phyloP scores from a whole-genome alignment of 306 rosid genomes.

The Cicer chorassanicum region DNA sequence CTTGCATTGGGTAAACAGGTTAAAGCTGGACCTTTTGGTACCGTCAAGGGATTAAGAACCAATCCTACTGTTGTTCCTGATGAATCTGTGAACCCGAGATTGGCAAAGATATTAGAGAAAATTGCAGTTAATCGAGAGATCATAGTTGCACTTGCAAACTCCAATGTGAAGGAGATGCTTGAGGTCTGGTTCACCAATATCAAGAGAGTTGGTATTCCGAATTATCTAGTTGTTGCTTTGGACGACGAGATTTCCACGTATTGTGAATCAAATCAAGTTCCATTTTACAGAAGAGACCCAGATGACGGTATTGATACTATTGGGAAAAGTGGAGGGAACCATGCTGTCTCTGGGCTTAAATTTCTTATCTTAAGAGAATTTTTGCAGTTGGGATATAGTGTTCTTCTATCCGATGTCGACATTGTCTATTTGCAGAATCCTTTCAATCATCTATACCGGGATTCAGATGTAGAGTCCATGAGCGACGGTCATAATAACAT shows the following conservation, averaged over 20 bases:
- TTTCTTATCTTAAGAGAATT: conserved; percentile 87
- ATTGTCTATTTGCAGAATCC: conserved; percentile 93
- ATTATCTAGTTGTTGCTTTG: conserved; percentile 86
- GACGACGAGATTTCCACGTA: conserved; percentile 64
- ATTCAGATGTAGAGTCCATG: conserved; percentile 93
- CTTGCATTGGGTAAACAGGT: conserved; percentile 65
- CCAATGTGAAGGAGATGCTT: conserved; percentile 85
- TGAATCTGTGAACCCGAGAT: conserved; percentile 83
- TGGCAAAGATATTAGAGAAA: conserved; percentile 79
- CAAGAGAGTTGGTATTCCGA: conserved; percentile 73
- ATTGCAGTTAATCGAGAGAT: conserved; percentile 71
- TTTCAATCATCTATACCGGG: conserved; percentile 69
- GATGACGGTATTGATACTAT: conserved; percentile 66
- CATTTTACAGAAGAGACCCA: conserved; percentile 80
- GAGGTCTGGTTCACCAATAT: conserved; percentile 82
- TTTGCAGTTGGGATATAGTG: conserved; percentile 84
- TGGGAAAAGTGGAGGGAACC: conserved; percentile 73
- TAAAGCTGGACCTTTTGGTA: conserved; percentile 85
- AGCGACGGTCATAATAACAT: conserved; percentile 84
- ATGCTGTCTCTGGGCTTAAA: conserved; percentile 81
- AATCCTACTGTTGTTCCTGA: conserved; percentile 75
- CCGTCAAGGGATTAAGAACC: conserved; percentile 78
- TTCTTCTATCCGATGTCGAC: conserved; percentile 93
- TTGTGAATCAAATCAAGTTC: conserved; percentile 69
- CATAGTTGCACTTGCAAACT: conserved; percentile 86